phyloP scores from a whole-genome alignment of 2,329 filamentous ascomycete species.

The Colletotrichum sansevieriae region DNA sequence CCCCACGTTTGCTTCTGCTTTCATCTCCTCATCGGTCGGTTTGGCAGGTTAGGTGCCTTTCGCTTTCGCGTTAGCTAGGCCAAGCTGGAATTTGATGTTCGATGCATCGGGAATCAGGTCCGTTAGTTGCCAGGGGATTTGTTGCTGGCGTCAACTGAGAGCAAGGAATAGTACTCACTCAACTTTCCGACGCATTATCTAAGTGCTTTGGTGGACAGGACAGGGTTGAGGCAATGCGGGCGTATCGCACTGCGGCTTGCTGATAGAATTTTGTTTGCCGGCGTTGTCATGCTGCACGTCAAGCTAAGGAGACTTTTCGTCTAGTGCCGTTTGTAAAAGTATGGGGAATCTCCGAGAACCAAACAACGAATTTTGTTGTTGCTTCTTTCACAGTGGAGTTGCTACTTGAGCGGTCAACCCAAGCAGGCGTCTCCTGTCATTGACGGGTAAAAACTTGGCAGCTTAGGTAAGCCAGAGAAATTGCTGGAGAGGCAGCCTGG shows the following conservation, averaged over 20 bases:
- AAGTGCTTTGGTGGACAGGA: no score
- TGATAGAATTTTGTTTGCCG: constrained; percentile 11
- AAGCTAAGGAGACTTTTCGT: background rate
- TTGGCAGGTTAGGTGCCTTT: background rate
- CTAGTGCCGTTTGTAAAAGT: constrained; percentile 18
- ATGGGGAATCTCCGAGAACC: constrained; percentile 20
- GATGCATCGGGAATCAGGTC: background rate
- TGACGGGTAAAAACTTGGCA: background rate
- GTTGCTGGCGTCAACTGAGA: no score
- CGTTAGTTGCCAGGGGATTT: no score
- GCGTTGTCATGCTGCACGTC: background rate
- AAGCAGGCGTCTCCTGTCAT: no score
- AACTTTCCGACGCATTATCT: no score
- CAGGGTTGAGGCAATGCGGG: background rate
- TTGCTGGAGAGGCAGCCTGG: background rate
- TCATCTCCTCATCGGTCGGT: background rate
- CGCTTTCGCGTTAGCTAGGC: background rate
- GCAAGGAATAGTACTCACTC: no score
- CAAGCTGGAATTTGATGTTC: background rate
- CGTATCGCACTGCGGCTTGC: no score
- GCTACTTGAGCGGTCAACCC: background rate
- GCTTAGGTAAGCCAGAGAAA: background rate
- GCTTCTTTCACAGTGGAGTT: background rate
- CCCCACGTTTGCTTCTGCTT: background rate
- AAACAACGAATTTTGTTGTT: background rate